Percentiles rank a stretch among this genome's conserved stretches.
These are phyloP conservation scores for Volvox africanus DNA, from an alignment of 139 green algal genomes.

Conservation along the genomic window DNA sequence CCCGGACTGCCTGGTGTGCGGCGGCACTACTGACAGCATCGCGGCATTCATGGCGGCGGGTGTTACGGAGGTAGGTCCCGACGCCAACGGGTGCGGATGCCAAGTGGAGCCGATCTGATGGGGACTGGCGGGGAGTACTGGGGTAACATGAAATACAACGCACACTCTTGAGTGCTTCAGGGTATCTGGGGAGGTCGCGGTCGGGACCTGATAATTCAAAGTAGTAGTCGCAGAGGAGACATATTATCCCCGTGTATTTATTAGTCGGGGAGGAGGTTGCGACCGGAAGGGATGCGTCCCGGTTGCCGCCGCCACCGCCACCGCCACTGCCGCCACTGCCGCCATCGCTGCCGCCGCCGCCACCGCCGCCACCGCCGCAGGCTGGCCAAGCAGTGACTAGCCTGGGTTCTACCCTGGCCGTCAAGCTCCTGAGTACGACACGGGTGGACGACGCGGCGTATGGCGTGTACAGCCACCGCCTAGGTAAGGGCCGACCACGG, in stretches of 20 bases:
- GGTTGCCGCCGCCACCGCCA: too few species aligned
- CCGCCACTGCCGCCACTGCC: neutral
- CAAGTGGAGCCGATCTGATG: too few species aligned
- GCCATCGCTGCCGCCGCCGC: too few species aligned
- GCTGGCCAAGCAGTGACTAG: conserved; percentile 86
- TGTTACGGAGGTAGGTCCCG: conserved; percentile 49
- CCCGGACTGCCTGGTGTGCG: conserved; percentile 65
- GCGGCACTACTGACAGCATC: conserved; percentile 92
- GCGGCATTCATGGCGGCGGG: conserved; percentile 94
- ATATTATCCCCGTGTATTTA: too few species aligned
- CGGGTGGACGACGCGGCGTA: conserved; percentile 88
- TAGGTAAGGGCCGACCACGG: conserved; percentile 61
- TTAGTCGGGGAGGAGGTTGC: too few species aligned
- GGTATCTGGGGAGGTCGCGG: too few species aligned
- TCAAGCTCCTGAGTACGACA: conserved; percentile 90
- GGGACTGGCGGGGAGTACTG: too few species aligned
- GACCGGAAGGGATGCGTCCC: too few species aligned
- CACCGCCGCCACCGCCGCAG: neutral
- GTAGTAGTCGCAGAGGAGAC: too few species aligned
- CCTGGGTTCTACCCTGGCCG: conserved; percentile 91
- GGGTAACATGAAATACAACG: too few species aligned
- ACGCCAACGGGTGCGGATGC: neutral
- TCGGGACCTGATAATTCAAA: too few species aligned
- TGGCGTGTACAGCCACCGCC: conserved; percentile 95
- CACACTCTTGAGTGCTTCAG: too few species aligned